Evolutionary conservation across 2,329 filamentous ascomycete genomes (phyloP).

Genomic region (Neocucurbitaria cava): DNA sequence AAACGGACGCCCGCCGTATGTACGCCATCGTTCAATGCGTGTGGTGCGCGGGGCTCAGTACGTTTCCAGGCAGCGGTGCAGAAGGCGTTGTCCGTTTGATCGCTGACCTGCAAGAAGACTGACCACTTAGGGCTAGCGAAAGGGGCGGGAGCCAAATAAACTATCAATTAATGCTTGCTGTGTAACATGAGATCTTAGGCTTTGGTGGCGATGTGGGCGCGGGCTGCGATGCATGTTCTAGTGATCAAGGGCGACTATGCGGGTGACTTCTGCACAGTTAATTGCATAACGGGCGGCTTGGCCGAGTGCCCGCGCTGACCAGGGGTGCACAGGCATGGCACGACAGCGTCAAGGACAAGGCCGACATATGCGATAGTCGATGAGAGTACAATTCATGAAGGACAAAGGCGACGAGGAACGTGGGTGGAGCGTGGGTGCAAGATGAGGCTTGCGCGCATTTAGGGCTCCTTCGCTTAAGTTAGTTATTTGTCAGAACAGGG

Average conservation of each 20-base stretch:
- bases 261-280: constrained; percentile 49
- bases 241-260: constrained; percentile 41
- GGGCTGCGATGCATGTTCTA: constrained; percentile 38
- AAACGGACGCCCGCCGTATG: constrained; percentile 34
- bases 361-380: constrained; percentile 2
- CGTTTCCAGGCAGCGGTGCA: constrained; percentile 41
- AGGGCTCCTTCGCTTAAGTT: constrained; percentile 27
- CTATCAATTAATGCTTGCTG: constrained; percentile 41
- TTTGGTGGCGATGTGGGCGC: constrained; percentile 30
- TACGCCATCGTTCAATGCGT: constrained; percentile 31
- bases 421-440: constrained; percentile 15
- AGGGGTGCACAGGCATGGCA: constrained; percentile 4
- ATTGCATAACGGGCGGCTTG: constrained; percentile 34
- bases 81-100: constrained; percentile 35
- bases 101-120: constrained; percentile 29
- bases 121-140: constrained; percentile 24
- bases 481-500: constrained; percentile 27
- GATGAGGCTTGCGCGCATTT: constrained; percentile 6
- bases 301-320: constrained; percentile 22
- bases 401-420: constrained; percentile 19
- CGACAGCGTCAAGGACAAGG: neutral
- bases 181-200: constrained; percentile 37
- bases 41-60: constrained; percentile 39
- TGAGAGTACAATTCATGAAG: constrained; percentile 11
- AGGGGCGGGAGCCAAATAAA: constrained; percentile 30